phyloP scores from a whole-genome alignment of 306 rosid species.

The Acmispon strigosus region DNA sequence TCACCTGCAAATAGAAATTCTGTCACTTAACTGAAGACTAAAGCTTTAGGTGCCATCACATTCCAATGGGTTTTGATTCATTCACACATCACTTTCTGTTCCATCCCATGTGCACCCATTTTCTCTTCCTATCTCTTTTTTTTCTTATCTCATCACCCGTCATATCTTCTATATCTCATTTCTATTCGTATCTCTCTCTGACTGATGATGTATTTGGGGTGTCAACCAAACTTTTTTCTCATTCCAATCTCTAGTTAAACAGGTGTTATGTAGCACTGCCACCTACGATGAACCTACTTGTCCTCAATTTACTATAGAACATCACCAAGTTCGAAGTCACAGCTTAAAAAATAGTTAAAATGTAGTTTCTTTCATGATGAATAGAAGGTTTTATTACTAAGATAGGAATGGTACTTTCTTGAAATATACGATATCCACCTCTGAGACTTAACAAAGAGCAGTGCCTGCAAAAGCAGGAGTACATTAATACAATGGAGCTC shows the following conservation, averaged over 20 bases:
- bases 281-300: not conserved
- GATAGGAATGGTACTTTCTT: not conserved
- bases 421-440: not conserved
- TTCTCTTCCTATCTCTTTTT: no score
- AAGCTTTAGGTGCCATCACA: not conserved
- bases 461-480: not conserved
- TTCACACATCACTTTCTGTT: no score
- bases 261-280: not conserved
- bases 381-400: not conserved
- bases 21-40: not conserved
- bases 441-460: not conserved
- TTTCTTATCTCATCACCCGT: no score
- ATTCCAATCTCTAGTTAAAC: not conserved
- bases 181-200: no score
- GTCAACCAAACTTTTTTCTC: not conserved
- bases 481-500: not conserved
- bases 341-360: not conserved
- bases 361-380: not conserved
- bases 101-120: no score
- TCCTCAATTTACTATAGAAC: not conserved
- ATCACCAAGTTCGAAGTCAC: not conserved
- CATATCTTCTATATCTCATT: no score
- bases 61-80: not conserved
- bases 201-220: no score
- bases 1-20: not conserved